phyloP scores from a whole-genome alignment of 1,139 yeast genomes.

The Scheffersomyces illinoinensis region DNA sequence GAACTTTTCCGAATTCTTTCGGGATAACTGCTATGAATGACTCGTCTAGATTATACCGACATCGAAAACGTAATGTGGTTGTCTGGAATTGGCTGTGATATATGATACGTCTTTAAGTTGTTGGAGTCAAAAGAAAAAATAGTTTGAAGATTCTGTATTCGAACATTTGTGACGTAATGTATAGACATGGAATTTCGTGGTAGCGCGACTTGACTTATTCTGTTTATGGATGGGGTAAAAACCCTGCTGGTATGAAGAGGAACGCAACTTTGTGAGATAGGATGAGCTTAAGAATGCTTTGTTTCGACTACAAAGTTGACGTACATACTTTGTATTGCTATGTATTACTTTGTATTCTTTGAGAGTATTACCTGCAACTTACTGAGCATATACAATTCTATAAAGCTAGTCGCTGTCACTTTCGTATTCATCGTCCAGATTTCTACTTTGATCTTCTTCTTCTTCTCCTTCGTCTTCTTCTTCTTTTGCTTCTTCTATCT shows the following conservation, averaged over 20 bases:
- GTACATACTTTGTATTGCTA: too few relatives aligned
- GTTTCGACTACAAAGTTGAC: neutral
- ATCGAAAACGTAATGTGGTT: neutral
- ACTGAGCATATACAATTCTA: neutral
- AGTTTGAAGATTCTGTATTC: neutral
- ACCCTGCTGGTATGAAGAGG: neutral
- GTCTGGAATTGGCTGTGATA: neutral
- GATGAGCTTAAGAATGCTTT: too few relatives aligned
- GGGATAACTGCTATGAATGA: neutral
- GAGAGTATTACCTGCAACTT: too few relatives aligned
- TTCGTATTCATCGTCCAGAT: conserved; percentile 7
- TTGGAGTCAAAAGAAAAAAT: neutral
- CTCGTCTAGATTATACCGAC: neutral
- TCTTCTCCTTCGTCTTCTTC: too few relatives aligned
- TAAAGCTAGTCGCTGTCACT: conserved; percentile 14
- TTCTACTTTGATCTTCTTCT: conserved; percentile 4
- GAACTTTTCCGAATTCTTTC: neutral
- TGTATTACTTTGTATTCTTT: too few relatives aligned
- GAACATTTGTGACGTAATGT: neutral
- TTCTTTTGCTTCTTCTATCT: conserved; percentile 9
- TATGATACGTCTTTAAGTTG: neutral
- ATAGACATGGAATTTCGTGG: neutral
- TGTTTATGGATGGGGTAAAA: neutral
- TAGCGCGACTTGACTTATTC: neutral
- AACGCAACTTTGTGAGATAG: neutral